phyloP scores from a whole-genome alignment of 148 eudicot genomes.

The Chenopodium suecicum region DNA sequence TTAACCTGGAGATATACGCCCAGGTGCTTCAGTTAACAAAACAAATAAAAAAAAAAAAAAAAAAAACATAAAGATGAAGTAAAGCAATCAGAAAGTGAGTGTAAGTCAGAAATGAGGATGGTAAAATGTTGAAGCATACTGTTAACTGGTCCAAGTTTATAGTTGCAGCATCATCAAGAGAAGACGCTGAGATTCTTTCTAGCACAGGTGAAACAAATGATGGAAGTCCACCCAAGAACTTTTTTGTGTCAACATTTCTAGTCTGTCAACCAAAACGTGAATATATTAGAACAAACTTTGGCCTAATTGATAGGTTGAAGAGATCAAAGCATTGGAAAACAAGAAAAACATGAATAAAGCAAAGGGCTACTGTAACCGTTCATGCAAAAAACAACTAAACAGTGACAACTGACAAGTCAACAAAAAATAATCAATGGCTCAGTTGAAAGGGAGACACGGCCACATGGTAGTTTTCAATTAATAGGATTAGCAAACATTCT shows the following conservation, averaged over 20 bases:
- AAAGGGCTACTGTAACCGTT: background rate
- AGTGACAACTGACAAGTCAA: background rate
- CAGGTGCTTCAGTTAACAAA: background rate
- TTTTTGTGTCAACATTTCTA: constrained; percentile 71
- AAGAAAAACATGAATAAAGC: background rate
- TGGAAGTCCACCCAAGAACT: constrained; percentile 83
- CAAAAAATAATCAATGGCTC: too few species aligned
- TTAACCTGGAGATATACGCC: constrained; percentile 58
- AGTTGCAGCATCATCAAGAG: constrained; percentile 46
- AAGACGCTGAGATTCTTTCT: constrained; percentile 49
- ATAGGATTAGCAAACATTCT: too few species aligned
- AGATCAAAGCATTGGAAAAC: background rate
- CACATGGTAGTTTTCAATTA: background rate
- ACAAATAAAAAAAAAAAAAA: too few species aligned
- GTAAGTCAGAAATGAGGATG: background rate
- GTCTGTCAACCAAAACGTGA: constrained; percentile 47
- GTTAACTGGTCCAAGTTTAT: constrained; percentile 76
- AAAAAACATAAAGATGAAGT: background rate
- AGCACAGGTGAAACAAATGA: constrained; percentile 63
- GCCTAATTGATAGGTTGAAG: background rate
- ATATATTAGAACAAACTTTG: background rate
- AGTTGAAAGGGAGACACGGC: background rate
- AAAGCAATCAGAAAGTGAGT: background rate
- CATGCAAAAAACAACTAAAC: background rate
- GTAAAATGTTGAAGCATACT: constrained; percentile 32